Base-by-base conservation (phyloP, 176 grass and related monocot species). In the Oryza meyeriana region DNA sequence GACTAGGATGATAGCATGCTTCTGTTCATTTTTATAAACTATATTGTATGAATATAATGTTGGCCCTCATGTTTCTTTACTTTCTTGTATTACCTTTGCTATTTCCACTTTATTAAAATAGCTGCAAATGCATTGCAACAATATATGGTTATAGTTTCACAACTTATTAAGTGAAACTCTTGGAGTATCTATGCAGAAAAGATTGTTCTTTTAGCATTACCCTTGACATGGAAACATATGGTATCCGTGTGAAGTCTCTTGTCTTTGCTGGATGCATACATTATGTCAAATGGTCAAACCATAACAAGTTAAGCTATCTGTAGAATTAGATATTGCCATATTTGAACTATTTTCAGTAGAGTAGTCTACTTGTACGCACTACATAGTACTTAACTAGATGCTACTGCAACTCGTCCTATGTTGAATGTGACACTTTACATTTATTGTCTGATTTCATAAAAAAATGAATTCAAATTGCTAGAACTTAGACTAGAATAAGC, bases 201-300 rank as follows among this genome's bases (percentile, higher is more conserved):
- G 13, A 27, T 39, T 30, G 75, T 67, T 69, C 76, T 79, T 85
- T 80, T 62, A 28, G 13, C 64, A 76, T 22, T 81, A 32, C 69
- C 27, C 25, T 39, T 75, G 17, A 22, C 59, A 66, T 75, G 27
- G 65, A 16, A 47, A 25, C 32, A 69, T 80, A 59, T 14, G 68
- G 35, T 81, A 47, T 61, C 31, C 31, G 5, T 57, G 47, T 77
- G 58, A 64, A 35, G 33, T 61, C 24, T 18, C 75, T 18, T 88
- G 45, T 79, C 57, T 68, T 31, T 81, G 40, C 11, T 74, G 36
- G 77, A 48, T 61, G 14, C 80, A 89, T 89, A 87, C 82, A 87
- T 85, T 45, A 79, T 50, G 89, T 87, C 34, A 79, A 87, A 71
- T 25, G 8, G 22, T 1, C 55, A 25, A 59, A 59, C 84, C 85